Base-by-base conservation (phyloP, 768 basidiomycete genomes). In the Phanerodontia chrysosporium region DNA sequence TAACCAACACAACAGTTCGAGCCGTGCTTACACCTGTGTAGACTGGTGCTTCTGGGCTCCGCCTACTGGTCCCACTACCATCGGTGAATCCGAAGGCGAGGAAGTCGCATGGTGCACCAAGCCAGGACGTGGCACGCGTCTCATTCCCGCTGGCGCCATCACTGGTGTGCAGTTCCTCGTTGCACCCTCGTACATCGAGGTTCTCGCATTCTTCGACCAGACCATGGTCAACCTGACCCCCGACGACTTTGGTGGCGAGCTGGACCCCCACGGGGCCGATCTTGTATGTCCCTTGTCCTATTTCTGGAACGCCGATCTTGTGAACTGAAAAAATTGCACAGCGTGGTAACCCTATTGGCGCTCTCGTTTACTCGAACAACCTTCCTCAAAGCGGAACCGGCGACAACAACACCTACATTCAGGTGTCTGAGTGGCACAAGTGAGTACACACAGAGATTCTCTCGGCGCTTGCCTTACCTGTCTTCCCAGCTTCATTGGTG, bases 71-170 rank as follows among this genome's bases (percentile, higher is more conserved):
- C 75, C 82, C 68, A 75, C 79, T 14, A 70, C 74, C 16, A 84
- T 93, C 46, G 86, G 79, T 32, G 78, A 87, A 59, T 80, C 80
- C 1, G 92, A 94, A 67, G 84, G 80, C 44, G 75, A 83, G 67
- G 84, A 83, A 65, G 86, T 93, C 14, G 83, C 89, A 1, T 94
- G 83, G 80, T 94, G 90, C 74, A 83, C 84, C n/a, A 83, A 86
- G 68, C 78, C 78, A 1, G 82, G 82, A 6, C 82, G 80, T 55
- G 91, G 91, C 2, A 84, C 88, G 2, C 87, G 91, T 58, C 66
- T 86, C 53, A 89, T 93, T 35, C 89, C 87, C 21, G 71, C 68
- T 0, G 86, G 85, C 21, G 78, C 88, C 32, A 70, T 92, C 30
- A 69, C 70, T 2, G 90, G 87, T 55, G 75, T 89, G 0, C 89